Base-by-base conservation (phyloP, 2,329 filamentous ascomycete genomes). In the Pseudogymnoascus sp. region DNA sequence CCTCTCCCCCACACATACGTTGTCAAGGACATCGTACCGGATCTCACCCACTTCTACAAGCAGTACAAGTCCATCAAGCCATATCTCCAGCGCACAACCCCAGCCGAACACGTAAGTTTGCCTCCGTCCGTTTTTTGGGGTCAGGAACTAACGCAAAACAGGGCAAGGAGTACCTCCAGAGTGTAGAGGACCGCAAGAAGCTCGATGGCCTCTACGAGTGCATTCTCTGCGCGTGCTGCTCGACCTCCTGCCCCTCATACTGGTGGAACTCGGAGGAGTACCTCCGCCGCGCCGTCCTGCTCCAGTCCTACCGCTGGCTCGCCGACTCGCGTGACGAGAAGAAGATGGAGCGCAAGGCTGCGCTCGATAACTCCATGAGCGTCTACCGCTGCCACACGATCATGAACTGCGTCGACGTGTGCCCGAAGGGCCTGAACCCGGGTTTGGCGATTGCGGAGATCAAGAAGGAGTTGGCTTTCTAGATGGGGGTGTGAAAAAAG, bases 231-330 rank as follows among this genome's bases (percentile, higher is more conserved):
- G 93, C 93, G 71, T 99, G 95, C 88, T 99, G 95, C 87, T 95
- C 90, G 69, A 99, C 95, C 21, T 96, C 93, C 55, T 99, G 95
- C 84, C 95, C 95, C n/a, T 97, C 92, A 16, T 99, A 99, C 84
- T 99, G 95, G 95, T 99, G 95, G 95, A 99, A 99, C 83, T 88
- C 89, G 70, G 93, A 97, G 80, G 93, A 97, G 79, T 99, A 99
- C 81, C 90, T 99, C 60, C 95, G 95, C 67, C 95, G 95, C 64
- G 95, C 95, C 69, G 91, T 99, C 65, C 89, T 99, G 61, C 87
- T 99, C 69, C 95, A 99, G 81, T 96, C 92, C 7, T 99, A 97
- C 87, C 88, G 93, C 75, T 99, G 95, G 95, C 83, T 99, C 69
- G 89, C 88, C 74, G 95, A 99, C 77, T 96, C 91, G 45, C 89